Percentiles rank a stretch among this genome's conserved stretches.
These are phyloP conservation scores for Solanum chmielewskii DNA, from an alignment of 257 asterid species.

Conservation along the genomic window DNA sequence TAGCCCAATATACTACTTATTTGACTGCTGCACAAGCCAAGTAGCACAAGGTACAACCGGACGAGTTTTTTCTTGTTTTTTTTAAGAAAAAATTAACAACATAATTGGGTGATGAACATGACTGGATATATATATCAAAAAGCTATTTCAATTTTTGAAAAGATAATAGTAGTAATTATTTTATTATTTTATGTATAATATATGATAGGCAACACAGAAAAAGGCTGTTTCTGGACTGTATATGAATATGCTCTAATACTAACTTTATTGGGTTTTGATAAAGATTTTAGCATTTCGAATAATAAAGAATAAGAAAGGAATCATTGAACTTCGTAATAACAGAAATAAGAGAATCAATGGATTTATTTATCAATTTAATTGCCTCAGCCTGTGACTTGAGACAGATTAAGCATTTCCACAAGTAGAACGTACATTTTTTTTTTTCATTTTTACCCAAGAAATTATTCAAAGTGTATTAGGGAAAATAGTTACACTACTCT, in stretches of 20 bases:
- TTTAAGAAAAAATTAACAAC: neutral
- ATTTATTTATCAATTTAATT: neutral
- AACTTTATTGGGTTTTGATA: neutral
- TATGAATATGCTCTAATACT: neutral
- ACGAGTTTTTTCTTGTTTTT: neutral
- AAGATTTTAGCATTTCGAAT: neutral
- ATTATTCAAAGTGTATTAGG: too few species aligned
- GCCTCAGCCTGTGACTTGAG: neutral
- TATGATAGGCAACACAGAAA: neutral
- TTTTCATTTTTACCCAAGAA: neutral
- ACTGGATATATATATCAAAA: neutral
- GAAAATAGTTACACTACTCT: neutral
- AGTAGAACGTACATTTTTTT: neutral
- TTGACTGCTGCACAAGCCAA: neutral
- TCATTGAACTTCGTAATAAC: neutral
- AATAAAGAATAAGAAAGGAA: neutral
- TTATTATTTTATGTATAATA: neutral
- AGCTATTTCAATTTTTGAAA: neutral
- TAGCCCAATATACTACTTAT: neutral
- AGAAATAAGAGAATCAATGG: neutral
- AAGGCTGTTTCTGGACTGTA: neutral
- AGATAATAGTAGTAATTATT: neutral
- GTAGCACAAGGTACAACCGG: neutral
- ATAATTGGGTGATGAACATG: neutral
- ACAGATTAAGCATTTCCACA: neutral